Conservation (phyloP, 2,329 filamentous ascomycete species). For the Trichophyton rubrum region DNA sequence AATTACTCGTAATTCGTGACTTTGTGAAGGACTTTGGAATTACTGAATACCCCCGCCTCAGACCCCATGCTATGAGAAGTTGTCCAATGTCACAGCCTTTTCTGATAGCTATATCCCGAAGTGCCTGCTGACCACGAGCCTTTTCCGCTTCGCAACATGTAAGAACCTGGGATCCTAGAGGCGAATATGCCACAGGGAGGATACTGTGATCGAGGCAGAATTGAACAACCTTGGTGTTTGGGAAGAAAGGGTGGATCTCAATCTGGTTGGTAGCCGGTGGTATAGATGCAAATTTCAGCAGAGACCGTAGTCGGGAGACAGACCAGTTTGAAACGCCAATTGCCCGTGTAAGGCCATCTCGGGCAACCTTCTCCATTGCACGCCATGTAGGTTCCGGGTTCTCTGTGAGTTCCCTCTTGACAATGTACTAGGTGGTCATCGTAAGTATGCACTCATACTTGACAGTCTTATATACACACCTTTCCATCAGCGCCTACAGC, state of each 20-base stretch:
- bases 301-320: constrained; percentile 37
- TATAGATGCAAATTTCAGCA: constrained; percentile 33
- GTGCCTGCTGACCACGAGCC: neutral
- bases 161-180: constrained; percentile 17
- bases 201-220: constrained; percentile 32
- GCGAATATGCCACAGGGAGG: constrained; percentile 33
- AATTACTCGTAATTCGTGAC: constrained; percentile 6
- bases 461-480: constrained; percentile 9
- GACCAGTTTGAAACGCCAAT: constrained; percentile 72
- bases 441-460: constrained; percentile 6
- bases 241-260: constrained; percentile 38
- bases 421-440: constrained; percentile 35
- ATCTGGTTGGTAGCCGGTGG: constrained; percentile 35
- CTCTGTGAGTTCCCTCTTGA: constrained; percentile 52
- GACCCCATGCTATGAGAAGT: neutral
- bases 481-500: neutral
- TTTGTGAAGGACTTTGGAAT: constrained; percentile 1
- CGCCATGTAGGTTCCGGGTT: constrained; percentile 54
- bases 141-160: neutral
- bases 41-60: neutral
- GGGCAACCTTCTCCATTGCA: constrained; percentile 49
- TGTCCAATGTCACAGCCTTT: constrained; percentile 2
- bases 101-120: neutral
- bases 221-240: constrained; percentile 32
- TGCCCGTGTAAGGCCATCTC: constrained; percentile 50